phyloP scores from a whole-genome alignment of 2,329 filamentous ascomycete species.

The Chrysoporthe deuterocubensis region DNA sequence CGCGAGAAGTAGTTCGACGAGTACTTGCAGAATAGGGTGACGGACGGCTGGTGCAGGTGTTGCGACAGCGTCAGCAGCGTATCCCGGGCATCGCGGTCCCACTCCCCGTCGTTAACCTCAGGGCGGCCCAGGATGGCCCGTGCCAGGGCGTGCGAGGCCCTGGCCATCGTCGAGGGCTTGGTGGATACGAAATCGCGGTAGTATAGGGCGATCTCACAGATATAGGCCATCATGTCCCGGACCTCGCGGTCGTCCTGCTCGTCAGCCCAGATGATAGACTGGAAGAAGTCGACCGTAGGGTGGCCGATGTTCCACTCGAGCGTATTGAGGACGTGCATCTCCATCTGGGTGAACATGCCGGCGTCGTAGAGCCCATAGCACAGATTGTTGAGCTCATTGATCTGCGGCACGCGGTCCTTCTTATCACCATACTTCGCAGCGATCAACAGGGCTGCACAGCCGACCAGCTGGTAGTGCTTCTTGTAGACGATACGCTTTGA shows the following conservation, averaged over 20 bases:
- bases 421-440: conserved; percentile 98
- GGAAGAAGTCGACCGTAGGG: conserved; percentile 92
- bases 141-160: conserved; percentile 83
- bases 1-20: conserved; percentile 56
- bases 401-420: conserved; percentile 97
- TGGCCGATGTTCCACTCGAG: conserved; percentile 96
- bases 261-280: conserved; percentile 84
- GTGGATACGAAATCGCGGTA: conserved; percentile 96
- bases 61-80: conserved; percentile 65
- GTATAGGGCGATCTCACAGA: conserved; percentile 93
- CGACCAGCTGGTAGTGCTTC: conserved; percentile 97
- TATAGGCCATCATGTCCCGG: conserved; percentile 92
- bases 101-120: conserved; percentile 76
- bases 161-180: conserved; percentile 86
- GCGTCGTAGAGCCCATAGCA: conserved; percentile 98
- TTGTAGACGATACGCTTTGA: conserved; percentile 98
- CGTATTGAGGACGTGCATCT: conserved; percentile 98
- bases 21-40: conserved; percentile 64
- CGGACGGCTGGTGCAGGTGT: conserved; percentile 62
- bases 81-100: conserved; percentile 73
- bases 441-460: conserved; percentile 93
- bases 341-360: conserved; percentile 99
- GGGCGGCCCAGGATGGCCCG: conserved; percentile 82
- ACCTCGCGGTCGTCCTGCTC: conserved; percentile 80
- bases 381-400: conserved; percentile 97